These are phyloP conservation scores for Pichia insulana DNA, from an alignment of 805 yeast genomes.

Conservation along the genomic window DNA sequence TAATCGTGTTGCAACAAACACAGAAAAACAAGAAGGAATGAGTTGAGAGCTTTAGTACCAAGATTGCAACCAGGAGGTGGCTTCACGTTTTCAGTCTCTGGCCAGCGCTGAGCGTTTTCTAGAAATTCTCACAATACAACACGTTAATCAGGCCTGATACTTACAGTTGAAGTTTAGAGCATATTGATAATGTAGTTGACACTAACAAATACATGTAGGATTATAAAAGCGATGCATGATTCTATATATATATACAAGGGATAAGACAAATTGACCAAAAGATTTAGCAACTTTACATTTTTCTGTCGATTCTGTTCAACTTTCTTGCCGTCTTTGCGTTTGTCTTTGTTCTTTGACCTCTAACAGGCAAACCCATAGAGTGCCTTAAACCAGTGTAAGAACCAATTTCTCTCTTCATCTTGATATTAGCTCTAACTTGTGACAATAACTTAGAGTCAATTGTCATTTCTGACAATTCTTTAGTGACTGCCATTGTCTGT, in stretches of 20 bases:
- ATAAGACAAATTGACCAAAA: not conserved
- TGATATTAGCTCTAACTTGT: slow-evolving; percentile 67
- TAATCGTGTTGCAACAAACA: not conserved
- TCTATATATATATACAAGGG: not conserved
- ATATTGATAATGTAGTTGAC: too few relatives aligned
- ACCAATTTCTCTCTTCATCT: slow-evolving; percentile 70
- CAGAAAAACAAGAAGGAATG: not conserved
- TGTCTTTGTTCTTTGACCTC: slow-evolving; percentile 87
- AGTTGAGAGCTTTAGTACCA: too few relatives aligned
- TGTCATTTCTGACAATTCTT: slow-evolving; percentile 73
- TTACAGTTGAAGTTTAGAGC: too few relatives aligned
- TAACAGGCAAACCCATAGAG: slow-evolving; percentile 69
- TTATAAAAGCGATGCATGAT: too few relatives aligned
- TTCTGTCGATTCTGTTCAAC: slow-evolving; percentile 68
- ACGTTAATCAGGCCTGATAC: too few relatives aligned
- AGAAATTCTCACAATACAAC: too few relatives aligned
- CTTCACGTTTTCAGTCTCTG: too few relatives aligned
- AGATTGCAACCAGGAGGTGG: too few relatives aligned
- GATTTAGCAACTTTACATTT: slow-evolving; percentile 8
- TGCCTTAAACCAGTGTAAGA: slow-evolving; percentile 87
- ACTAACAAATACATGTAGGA: too few relatives aligned
- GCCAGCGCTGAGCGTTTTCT: too few relatives aligned
- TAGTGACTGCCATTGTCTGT: slow-evolving; percentile 76
- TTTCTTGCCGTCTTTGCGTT: slow-evolving; percentile 86
- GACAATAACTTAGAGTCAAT: slow-evolving; percentile 78